These are phyloP conservation scores for Plasmopara muralis DNA, from an alignment of 352 stramenopile genomes.

Conservation along the genomic window DNA sequence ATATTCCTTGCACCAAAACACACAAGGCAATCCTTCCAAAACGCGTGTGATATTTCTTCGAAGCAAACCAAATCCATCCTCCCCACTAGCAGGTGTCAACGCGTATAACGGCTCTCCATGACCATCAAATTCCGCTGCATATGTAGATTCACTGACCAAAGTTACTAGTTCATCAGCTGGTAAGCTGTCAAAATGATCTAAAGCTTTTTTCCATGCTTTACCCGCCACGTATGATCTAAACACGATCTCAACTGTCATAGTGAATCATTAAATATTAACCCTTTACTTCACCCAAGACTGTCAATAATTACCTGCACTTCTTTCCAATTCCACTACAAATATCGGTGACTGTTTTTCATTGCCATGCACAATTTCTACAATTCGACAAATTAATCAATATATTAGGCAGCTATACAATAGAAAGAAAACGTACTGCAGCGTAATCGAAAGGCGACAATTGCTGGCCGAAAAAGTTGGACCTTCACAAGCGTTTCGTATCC, in stretches of 20 bases:
- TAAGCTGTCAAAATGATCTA: slow-evolving; percentile 66
- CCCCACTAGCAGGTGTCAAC: slow-evolving; percentile 42
- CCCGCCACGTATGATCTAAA: slow-evolving; percentile 72
- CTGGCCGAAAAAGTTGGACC: slow-evolving; percentile 34
- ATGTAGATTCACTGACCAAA: slow-evolving; percentile 22
- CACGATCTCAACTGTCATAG: slow-evolving; percentile 37
- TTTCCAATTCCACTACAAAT: slow-evolving; percentile 62
- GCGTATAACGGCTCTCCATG: slow-evolving; percentile 26
- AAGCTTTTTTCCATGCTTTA: slow-evolving; percentile 80
- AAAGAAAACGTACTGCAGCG: slow-evolving; percentile 42
- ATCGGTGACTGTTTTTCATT: slow-evolving; percentile 76
- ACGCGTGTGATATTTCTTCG: slow-evolving; percentile 64
- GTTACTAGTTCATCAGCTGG: slow-evolving; percentile 36
- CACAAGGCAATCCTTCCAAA: slow-evolving; percentile 60
- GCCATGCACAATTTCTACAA: slow-evolving; percentile 59
- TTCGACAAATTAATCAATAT: too few relatives aligned
- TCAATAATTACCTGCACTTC: slow-evolving; percentile 35
- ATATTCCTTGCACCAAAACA: slow-evolving; percentile 62
- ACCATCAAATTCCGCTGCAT: slow-evolving; percentile 15
- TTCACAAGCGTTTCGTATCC: slow-evolving; percentile 58
- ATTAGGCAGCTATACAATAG: too few relatives aligned
- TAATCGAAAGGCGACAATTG: slow-evolving; percentile 30
- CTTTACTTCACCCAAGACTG: too few relatives aligned
- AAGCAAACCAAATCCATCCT: slow-evolving; percentile 79
- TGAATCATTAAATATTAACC: too few relatives aligned